Base-by-base conservation (phyloP, 495 filamentous ascomycete species). In the Penicillium waksmanii region DNA sequence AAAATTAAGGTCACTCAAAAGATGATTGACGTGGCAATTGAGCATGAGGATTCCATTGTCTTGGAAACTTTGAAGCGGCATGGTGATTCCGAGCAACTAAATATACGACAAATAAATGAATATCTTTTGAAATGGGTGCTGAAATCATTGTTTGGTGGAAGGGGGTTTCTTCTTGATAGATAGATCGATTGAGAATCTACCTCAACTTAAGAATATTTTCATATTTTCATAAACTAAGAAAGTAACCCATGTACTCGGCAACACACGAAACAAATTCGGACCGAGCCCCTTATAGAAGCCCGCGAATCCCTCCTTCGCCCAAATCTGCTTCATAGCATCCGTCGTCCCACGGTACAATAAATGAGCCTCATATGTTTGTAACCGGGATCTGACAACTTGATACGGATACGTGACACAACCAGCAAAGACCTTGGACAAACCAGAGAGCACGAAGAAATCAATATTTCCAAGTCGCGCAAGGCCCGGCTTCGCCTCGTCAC, bases 181-280 rank as follows among this genome's bases (percentile, higher is more conserved):
- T 9, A 31, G 5, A 7, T 31, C 5, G 27, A 31, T 31, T 31
- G 27, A 31, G 27, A 6, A 31, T 9, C 27, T 12, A 38, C 0
- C 9, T n/a, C 2, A 38, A 13, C 5, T 10, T 9, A 78, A 19
- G 60, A 69, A 67, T n/a, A 58, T 80, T 76, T 86, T 93, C 55
- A 86, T 88, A 75, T 98, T 98, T 79, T 98, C 95, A 75, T 98
- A 98, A 48, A 97, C 93, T 65, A 98, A 72, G 70, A 98, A 97
- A n/a, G 94, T 98, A 43, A 97, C 90, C 85, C 95, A 96, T 13
- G 94, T 98, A 53, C 92, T 92, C 13, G 95, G 95, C 69, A 98
- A 71, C 47, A 98, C 95, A 56, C 94, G 84, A 55, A 96, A 75
- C 42, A 96, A 79, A 60, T 95, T 96, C 6, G 94, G 93, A 36